Percentiles rank a stretch among this genome's conserved stretches.
phyloP scores from a whole-genome alignment of 2,329 filamentous ascomycete species.

The Penicillium sp. region DNA sequence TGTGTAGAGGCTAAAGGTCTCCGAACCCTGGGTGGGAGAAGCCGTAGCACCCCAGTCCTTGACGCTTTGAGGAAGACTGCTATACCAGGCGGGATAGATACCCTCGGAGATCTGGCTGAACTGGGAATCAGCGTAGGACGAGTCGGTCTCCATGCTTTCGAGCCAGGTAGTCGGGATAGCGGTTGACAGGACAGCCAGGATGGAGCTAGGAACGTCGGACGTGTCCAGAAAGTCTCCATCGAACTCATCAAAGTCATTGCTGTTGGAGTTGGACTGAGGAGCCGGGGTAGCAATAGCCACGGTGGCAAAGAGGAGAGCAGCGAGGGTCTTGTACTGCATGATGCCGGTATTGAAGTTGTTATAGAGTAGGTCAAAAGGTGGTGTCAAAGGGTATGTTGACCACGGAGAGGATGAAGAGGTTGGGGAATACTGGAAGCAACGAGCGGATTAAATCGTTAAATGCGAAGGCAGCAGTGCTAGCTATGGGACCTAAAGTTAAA shows the following conservation, averaged over 20 bases:
- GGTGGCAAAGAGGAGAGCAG: slow-evolving; percentile 8
- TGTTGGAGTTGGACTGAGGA: neutral
- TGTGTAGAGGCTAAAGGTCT: slow-evolving; percentile 3
- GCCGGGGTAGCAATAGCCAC: slow-evolving; percentile 3
- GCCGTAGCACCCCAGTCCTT: slow-evolving; percentile 14
- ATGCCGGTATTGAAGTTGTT: neutral
- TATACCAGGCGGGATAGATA: slow-evolving; percentile 18
- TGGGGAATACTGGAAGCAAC: neutral
- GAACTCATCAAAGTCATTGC: neutral
- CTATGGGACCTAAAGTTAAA: slow-evolving; percentile 1
- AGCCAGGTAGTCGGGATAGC: slow-evolving; percentile 11
- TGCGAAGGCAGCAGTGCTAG: neutral
- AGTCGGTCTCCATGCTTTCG: slow-evolving; percentile 7
- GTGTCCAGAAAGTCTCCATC: neutral
- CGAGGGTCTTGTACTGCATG: slow-evolving; percentile 15
- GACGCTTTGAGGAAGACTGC: slow-evolving; percentile 12
- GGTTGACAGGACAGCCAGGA: slow-evolving; percentile 8
- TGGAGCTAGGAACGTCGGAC: slow-evolving; percentile 1
- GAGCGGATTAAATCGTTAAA: neutral
- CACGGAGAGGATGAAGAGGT: neutral
- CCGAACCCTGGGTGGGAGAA: slow-evolving; percentile 1
- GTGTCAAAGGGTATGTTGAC: neutral
- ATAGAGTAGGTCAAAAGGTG: neutral
- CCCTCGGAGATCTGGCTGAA: slow-evolving; percentile 8
- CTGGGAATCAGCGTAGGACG: slow-evolving; percentile 6